phyloP scores from a whole-genome alignment of 2,329 filamentous ascomycete genomes.

The Pseudocercospora cruenta region DNA sequence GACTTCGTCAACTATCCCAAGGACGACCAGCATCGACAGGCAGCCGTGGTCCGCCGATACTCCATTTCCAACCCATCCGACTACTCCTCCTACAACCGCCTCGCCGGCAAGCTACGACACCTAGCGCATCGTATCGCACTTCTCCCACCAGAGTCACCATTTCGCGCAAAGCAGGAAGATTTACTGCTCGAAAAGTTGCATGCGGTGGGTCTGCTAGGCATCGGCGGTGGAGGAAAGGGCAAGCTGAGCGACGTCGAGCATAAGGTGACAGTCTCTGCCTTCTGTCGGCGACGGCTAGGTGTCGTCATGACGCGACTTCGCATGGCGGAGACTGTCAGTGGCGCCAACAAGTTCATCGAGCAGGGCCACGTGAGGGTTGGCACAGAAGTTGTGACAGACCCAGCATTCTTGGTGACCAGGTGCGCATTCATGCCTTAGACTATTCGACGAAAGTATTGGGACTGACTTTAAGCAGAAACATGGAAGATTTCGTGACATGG shows the following conservation, averaged over 20 bases:
- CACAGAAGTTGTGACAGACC: conserved; percentile 85
- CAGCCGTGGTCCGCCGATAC: conserved; percentile 79
- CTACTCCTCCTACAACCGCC: conserved; percentile 62
- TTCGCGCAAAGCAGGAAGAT: conserved; percentile 81
- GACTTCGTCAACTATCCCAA: conserved; percentile 87
- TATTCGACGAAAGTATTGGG: not conserved
- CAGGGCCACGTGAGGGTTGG: conserved; percentile 83
- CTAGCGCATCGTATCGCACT: conserved; percentile 85
- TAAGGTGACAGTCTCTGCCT: conserved; percentile 83
- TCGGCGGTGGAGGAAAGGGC: conserved; percentile 65
- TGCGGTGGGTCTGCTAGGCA: conserved; percentile 84
- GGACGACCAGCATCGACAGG: conserved; percentile 84
- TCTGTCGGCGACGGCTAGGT: conserved; percentile 80
- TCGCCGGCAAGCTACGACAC: conserved; percentile 72
- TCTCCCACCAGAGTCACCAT: conserved; percentile 75
- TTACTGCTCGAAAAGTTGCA: conserved; percentile 89
- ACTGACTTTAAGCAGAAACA: conserved; percentile 56
- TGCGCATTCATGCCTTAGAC: conserved; percentile 24
- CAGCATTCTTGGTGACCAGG: conserved; percentile 82
- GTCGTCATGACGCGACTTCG: conserved; percentile 88
- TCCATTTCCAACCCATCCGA: conserved; percentile 88
- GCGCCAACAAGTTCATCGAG: conserved; percentile 81
- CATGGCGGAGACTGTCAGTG: conserved; percentile 90
- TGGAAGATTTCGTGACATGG: conserved; percentile 98
- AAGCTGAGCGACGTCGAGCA: conserved; percentile 74